Conservation (phyloP, 2,329 filamentous ascomycete species). For the Emmonsiellopsis sp. region DNA sequence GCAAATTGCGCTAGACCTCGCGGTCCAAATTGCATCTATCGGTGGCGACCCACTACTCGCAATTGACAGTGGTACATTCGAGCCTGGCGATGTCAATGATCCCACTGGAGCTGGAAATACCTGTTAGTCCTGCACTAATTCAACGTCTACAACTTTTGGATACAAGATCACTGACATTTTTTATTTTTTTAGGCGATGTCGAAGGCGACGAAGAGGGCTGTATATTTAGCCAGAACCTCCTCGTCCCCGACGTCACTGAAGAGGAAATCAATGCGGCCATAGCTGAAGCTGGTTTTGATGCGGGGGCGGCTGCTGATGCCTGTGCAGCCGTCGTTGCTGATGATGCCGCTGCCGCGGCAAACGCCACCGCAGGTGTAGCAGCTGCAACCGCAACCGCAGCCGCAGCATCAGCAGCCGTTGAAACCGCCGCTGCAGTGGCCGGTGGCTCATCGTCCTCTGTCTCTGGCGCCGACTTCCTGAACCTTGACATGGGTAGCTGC, state of each 20-base stretch:
- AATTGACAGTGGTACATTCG: conserved; percentile 54
- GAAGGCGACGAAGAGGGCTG: conserved; percentile 41
- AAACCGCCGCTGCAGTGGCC: conserved; percentile 6
- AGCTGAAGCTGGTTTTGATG: conserved; percentile 15
- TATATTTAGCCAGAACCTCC: conserved; percentile 44
- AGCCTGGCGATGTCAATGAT: conserved; percentile 47
- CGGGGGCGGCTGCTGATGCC: conserved; percentile 1
- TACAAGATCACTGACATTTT: background rate
- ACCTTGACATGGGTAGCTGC: conserved; percentile 37
- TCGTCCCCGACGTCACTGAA: conserved; percentile 45
- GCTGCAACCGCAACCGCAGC: conserved; percentile 7
- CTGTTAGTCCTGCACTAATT: conserved; percentile 22
- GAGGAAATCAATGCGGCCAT: conserved; percentile 45
- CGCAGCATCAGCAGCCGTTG: conserved; percentile 3
- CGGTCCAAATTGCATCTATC: conserved; percentile 49
- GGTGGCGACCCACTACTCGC: conserved; percentile 55
- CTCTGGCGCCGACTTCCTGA: background rate
- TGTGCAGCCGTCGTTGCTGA: conserved; percentile 3
- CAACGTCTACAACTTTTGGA: background rate
- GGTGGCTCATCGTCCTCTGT: background rate
- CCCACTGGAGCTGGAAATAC: conserved; percentile 43
- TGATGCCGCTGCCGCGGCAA: background rate
- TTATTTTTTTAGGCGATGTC: conserved; percentile 25
- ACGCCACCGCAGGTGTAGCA: conserved; percentile 6
- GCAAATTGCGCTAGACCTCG: conserved; percentile 49